Conservation (phyloP, 1,284 basidiomycete genomes). For the Anthracocystis panici-leucophaei region DNA sequence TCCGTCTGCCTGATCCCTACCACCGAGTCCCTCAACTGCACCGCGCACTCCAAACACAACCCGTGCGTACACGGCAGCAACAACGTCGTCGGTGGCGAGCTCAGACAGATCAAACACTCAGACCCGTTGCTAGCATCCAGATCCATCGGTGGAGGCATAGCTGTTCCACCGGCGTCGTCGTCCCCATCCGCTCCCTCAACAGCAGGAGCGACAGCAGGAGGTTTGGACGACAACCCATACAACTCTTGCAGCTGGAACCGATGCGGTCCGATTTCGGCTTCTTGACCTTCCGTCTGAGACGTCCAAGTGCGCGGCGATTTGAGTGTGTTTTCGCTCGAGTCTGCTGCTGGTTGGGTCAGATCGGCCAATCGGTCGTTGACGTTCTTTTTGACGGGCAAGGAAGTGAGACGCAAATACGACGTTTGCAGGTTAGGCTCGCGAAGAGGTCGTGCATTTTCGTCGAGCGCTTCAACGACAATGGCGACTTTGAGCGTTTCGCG, state of each 20-base stretch:
- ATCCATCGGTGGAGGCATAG: conserved; percentile 27
- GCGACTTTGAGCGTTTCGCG: conserved; percentile 62
- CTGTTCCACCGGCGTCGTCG: conserved; percentile 15
- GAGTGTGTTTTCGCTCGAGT: not conserved
- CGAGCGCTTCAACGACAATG: conserved; percentile 66
- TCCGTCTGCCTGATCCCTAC: conserved; percentile 57
- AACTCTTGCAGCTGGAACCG: conserved; percentile 67
- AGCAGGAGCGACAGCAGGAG: conserved; percentile 45
- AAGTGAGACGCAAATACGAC: conserved; percentile 58
- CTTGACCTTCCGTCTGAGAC: conserved; percentile 62
- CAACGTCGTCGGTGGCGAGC: conserved; percentile 61
- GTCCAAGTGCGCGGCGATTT: conserved; percentile 36
- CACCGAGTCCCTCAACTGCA: conserved; percentile 65
- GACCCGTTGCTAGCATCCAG: conserved; percentile 46
- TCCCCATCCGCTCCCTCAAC: conserved; percentile 28
- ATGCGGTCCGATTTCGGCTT: conserved; percentile 65
- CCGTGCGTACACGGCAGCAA: conserved; percentile 68
- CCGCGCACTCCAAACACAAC: conserved; percentile 66
- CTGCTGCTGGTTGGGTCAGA: not conserved
- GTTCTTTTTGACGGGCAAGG: conserved; percentile 38
- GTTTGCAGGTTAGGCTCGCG: conserved; percentile 63
- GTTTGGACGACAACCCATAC: conserved; percentile 59
- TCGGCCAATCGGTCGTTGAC: conserved; percentile 20
- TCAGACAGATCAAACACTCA: conserved; percentile 68
- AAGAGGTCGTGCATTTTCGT: conserved; percentile 59